phyloP scores from a whole-genome alignment of 148 eudicot genomes.

The Persicaria maculosa region DNA sequence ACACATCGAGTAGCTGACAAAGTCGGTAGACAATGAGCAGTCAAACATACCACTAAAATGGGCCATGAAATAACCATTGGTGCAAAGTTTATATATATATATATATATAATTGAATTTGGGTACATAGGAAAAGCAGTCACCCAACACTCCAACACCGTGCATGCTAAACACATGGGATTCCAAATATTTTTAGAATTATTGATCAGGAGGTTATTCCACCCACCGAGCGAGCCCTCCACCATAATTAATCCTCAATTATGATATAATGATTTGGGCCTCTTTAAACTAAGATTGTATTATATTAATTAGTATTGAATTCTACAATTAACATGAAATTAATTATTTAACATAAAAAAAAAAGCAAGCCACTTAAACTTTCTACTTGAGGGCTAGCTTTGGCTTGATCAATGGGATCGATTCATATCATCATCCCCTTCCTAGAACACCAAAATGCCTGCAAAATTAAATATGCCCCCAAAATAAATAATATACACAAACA shows the following conservation, averaged over 20 bases:
- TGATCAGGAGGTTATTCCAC: neutral
- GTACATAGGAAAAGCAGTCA: neutral
- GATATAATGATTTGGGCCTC: neutral
- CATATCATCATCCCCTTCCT: conserved; percentile 12
- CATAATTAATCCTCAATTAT: neutral
- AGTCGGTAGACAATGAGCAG: no score
- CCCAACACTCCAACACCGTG: neutral
- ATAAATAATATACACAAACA: neutral
- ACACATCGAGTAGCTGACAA: no score
- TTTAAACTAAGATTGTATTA: neutral
- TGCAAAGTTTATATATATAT: neutral
- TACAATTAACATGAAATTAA: neutral
- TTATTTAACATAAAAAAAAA: neutral
- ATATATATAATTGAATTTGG: neutral
- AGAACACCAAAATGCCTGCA: conserved; percentile 31
- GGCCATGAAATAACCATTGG: neutral
- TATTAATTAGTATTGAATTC: neutral
- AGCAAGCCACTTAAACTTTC: neutral
- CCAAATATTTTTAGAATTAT: neutral
- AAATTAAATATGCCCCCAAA: neutral
- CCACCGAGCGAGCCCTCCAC: neutral
- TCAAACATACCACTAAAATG: no score
- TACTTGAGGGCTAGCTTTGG: conserved; percentile 9
- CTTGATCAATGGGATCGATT: neutral
- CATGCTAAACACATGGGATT: conserved; percentile 11